A percentile compares a stretch with the other conserved stretches of the same genome.
phyloP scores from a whole-genome alignment of 2,329 filamentous ascomycete genomes.

The Colletotrichum neosansevieriae region DNA sequence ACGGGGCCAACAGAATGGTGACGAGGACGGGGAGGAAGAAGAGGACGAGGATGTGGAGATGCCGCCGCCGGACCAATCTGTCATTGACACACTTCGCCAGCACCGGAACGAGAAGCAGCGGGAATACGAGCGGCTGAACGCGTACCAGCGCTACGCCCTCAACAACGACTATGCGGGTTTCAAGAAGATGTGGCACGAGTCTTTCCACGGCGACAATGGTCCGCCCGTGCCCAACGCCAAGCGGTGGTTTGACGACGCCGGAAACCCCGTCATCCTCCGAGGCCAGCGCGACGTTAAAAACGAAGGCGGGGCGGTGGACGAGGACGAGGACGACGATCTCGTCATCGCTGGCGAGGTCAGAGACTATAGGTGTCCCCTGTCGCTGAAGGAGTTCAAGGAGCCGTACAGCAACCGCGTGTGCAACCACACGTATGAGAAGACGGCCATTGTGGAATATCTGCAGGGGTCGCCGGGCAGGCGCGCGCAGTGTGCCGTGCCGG shows the following conservation, averaged over 20 bases:
- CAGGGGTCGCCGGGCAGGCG: conserved; percentile 50
- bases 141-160: conserved; percentile 63
- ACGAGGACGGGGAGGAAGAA: conserved; percentile 33
- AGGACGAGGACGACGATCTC: conserved; percentile 76
- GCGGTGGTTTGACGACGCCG: conserved; percentile 65
- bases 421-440: conserved; percentile 78
- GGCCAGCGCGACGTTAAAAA: conserved; percentile 34
- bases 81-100: conserved; percentile 51
- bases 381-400: conserved; percentile 72
- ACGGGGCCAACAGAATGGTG: conserved; percentile 38
- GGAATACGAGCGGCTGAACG: conserved; percentile 57
- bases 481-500: conserved; percentile 72
- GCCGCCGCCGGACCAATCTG: conserved; percentile 43
- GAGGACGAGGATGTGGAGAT: conserved; percentile 43
- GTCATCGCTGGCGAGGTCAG: conserved; percentile 73
- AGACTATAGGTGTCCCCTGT: conserved; percentile 78
- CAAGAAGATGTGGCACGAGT: conserved; percentile 69
- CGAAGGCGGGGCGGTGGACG: conserved; percentile 53
- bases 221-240: conserved; percentile 65
- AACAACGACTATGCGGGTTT: conserved; percentile 72
- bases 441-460: conserved; percentile 70
- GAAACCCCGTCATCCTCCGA: conserved; percentile 51
- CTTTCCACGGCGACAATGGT: conserved; percentile 60
- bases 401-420: conserved; percentile 76
- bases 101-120: conserved; percentile 52